A percentile compares a stretch with the other conserved stretches of the same genome.
These are phyloP conservation scores for Elsinoe necatrix DNA, from an alignment of 2,329 filamentous ascomycete species.

Conservation along the genomic window DNA sequence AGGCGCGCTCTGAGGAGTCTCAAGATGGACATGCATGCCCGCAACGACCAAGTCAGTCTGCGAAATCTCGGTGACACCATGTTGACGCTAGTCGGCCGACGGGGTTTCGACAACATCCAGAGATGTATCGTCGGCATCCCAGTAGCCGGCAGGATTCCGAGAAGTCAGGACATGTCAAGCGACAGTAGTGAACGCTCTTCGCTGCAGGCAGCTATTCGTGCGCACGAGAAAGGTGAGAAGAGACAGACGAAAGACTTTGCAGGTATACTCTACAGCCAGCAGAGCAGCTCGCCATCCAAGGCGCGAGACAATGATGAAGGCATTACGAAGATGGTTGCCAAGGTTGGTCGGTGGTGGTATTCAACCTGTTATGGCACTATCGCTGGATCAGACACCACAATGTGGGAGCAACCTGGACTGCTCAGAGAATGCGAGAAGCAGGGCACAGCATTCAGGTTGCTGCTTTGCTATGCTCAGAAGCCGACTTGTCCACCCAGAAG, in stretches of 20 bases:
- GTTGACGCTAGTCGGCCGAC: slow-evolving; percentile 57
- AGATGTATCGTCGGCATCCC: slow-evolving; percentile 71
- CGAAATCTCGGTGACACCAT: slow-evolving; percentile 47
- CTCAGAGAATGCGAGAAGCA: slow-evolving; percentile 79
- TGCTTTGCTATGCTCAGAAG: slow-evolving; percentile 85
- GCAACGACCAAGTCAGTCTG: slow-evolving; percentile 53
- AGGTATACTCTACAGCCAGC: slow-evolving; percentile 11
- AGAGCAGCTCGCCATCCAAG: slow-evolving; percentile 13
- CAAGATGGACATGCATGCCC: slow-evolving; percentile 60
- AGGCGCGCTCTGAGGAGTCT: slow-evolving; percentile 60
- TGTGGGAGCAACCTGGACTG: slow-evolving; percentile 70
- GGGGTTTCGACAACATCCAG: slow-evolving; percentile 65
- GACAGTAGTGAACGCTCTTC: slow-evolving; percentile 21
- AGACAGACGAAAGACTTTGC: slow-evolving; percentile 13
- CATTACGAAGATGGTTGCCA: slow-evolving; percentile 86
- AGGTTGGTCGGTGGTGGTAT: slow-evolving; percentile 95
- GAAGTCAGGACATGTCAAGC: slow-evolving; percentile 27
- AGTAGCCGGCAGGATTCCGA: slow-evolving; percentile 47
- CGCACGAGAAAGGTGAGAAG: slow-evolving; percentile 9
- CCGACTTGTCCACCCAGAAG: slow-evolving; percentile 45
- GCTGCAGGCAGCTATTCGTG: slow-evolving; percentile 5
- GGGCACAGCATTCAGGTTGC: slow-evolving; percentile 78
- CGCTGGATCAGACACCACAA: slow-evolving; percentile 46
- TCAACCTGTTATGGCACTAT: slow-evolving; percentile 74
- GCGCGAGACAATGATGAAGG: slow-evolving; percentile 56